Conservation (phyloP, 495 filamentous ascomycete species). For the Lophium mytilinum region DNA sequence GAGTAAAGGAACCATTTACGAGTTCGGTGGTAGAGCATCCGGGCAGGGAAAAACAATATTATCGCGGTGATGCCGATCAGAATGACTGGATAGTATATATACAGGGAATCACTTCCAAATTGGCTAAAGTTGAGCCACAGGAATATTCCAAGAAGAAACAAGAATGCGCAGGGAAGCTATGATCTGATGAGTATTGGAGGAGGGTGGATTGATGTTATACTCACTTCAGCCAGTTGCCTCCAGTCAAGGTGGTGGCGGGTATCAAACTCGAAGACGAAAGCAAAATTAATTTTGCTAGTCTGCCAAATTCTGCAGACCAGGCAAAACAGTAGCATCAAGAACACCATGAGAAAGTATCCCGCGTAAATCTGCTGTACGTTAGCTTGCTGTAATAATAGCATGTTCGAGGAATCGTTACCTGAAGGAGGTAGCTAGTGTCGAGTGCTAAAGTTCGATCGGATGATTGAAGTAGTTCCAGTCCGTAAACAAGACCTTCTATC, state of each 20-base stretch:
- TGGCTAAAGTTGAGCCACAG: slow-evolving; percentile 81
- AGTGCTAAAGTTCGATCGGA: slow-evolving; percentile 32
- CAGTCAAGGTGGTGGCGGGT: slow-evolving; percentile 76
- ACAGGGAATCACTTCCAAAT: slow-evolving; percentile 58
- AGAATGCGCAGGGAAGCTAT: slow-evolving; percentile 65
- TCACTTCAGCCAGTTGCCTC: slow-evolving; percentile 73
- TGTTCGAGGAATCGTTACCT: slow-evolving; percentile 39
- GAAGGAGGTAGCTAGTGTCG: slow-evolving; percentile 67
- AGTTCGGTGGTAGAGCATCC: slow-evolving; percentile 64
- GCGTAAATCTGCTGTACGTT: slow-evolving; percentile 58
- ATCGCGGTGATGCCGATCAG: slow-evolving; percentile 57
- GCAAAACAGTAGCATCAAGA: slow-evolving; percentile 67
- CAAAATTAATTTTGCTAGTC: slow-evolving; percentile 79
- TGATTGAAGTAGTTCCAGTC: slow-evolving; percentile 41
- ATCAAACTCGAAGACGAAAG: slow-evolving; percentile 95
- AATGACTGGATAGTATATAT: slow-evolving; percentile 82
- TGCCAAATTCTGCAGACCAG: slow-evolving; percentile 77
- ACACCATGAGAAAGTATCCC: slow-evolving; percentile 70
- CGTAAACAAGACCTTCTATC: slow-evolving; percentile 66
- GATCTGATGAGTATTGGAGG: slow-evolving; percentile 4
- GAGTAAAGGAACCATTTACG: slow-evolving; percentile 79
- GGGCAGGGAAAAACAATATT: slow-evolving; percentile 67
- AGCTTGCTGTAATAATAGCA: slow-evolving; percentile 14
- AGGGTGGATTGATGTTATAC: background rate
- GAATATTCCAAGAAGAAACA: slow-evolving; percentile 68